Percentiles rank a stretch among this genome's conserved stretches.
Evolutionary conservation across 768 basidiomycete genomes (phyloP).

Genomic region (Leccinellum albellum): DNA sequence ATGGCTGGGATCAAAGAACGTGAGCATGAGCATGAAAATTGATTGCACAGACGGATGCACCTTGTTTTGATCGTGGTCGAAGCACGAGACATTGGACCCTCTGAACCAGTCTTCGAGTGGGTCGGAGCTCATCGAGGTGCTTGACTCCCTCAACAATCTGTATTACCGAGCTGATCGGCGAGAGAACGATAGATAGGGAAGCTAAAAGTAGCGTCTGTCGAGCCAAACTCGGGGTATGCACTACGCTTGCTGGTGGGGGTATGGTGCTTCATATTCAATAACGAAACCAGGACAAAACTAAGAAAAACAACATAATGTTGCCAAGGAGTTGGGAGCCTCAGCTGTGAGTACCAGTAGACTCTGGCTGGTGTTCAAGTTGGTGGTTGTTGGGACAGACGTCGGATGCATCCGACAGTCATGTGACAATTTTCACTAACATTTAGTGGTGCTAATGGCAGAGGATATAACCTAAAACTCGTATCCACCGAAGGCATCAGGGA

Average conservation of each 20-base stretch:
- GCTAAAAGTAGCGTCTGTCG: constrained; percentile 82
- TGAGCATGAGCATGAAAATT: constrained; percentile 1
- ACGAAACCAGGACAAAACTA: constrained; percentile 69
- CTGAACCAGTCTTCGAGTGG: constrained; percentile 81
- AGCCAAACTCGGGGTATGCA: constrained; percentile 58
- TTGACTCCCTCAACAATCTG: constrained; percentile 92
- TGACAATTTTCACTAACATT: too few relatives aligned
- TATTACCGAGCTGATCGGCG: constrained; percentile 67
- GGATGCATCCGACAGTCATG: too few relatives aligned
- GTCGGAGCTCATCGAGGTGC: constrained; percentile 90
- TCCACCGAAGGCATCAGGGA: too few relatives aligned
- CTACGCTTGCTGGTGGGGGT: constrained; percentile 77
- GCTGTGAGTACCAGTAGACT: too few relatives aligned
- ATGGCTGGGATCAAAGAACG: constrained; percentile 33
- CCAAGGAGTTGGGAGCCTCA: too few relatives aligned
- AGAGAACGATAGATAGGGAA: constrained; percentile 80
- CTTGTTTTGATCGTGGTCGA: constrained; percentile 63
- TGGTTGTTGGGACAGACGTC: too few relatives aligned
- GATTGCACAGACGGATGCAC: constrained; percentile 38
- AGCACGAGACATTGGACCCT: constrained; percentile 41
- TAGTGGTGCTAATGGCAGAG: too few relatives aligned
- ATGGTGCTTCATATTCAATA: constrained; percentile 54
- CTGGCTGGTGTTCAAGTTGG: too few relatives aligned
- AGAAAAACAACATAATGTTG: too few relatives aligned
- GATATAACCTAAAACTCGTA: too few relatives aligned